Conservation (phyloP, 2,329 filamentous ascomycete species). For the Neopestalotiopsis clavispora region DNA sequence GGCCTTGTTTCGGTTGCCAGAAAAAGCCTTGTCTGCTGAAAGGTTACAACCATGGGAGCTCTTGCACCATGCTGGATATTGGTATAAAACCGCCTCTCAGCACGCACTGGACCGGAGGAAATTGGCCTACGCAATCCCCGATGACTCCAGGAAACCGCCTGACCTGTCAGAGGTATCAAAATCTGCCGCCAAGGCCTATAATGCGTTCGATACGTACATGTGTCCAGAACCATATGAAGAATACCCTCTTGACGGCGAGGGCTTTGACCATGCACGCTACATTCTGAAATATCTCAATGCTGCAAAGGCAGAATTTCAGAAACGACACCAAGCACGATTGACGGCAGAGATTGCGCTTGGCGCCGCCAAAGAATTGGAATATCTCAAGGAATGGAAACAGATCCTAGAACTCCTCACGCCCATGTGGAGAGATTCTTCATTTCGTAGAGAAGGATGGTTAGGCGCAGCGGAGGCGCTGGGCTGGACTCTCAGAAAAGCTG, state of each 20-base stretch:
- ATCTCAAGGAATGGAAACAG: conserved; percentile 55
- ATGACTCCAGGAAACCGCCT: conserved; percentile 61
- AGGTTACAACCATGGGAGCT: conserved; percentile 66
- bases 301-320: conserved; percentile 59
- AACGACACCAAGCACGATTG: conserved; percentile 56
- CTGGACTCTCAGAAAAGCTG: conserved; percentile 65
- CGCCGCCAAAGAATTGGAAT: conserved; percentile 60
- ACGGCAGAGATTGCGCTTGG: conserved; percentile 63
- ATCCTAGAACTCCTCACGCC: conserved; percentile 59
- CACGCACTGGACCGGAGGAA: conserved; percentile 58
- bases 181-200: conserved; percentile 55
- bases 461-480: conserved; percentile 63
- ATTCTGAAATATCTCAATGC: conserved; percentile 58
- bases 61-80: conserved; percentile 71
- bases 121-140: conserved; percentile 61
- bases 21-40: conserved; percentile 63
- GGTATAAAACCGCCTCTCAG: conserved; percentile 66
- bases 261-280: conserved; percentile 59
- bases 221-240: conserved; percentile 68
- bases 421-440: conserved; percentile 62
- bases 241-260: conserved; percentile 53
- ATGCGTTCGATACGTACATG: conserved; percentile 67
- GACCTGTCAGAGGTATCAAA: conserved; percentile 51
- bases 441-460: conserved; percentile 64
- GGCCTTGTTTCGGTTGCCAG: conserved; percentile 57